Evolutionary conservation across 1,139 yeast genomes (phyloP).

Genomic region (Yueomyces sp.): DNA sequence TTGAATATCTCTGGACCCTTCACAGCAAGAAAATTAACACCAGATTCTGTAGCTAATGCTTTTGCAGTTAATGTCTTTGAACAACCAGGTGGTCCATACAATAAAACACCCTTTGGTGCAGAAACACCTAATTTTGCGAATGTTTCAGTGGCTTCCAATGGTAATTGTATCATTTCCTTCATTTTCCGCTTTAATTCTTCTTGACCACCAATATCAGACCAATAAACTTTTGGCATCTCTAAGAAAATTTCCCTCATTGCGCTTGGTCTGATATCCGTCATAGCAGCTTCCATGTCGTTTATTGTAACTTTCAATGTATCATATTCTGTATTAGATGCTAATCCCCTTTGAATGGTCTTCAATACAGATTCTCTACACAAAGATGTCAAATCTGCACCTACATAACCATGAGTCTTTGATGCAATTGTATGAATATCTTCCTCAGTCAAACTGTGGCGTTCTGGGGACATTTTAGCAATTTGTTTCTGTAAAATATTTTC

Average conservation of each 20-base stretch:
- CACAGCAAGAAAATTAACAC: constrained; percentile 81
- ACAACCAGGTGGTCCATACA: constrained; percentile 96
- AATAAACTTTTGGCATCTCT: constrained; percentile 86
- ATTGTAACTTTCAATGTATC: constrained; percentile 28
- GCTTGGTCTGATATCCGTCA: constrained; percentile 76
- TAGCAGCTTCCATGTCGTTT: constrained; percentile 52
- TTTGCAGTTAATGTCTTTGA: constrained; percentile 90
- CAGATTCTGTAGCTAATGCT: constrained; percentile 91
- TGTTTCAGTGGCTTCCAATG: constrained; percentile 70
- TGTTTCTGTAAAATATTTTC: constrained; percentile 50
- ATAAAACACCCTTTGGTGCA: constrained; percentile 83
- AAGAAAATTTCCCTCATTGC: constrained; percentile 94
- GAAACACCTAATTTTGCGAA: constrained; percentile 66
- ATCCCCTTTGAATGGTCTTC: constrained; percentile 60
- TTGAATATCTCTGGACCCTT: constrained; percentile 93
- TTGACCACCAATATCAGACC: constrained; percentile 97
- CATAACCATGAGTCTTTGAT: constrained; percentile 57
- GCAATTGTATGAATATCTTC: constrained; percentile 51
- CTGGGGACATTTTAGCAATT: constrained; percentile 42
- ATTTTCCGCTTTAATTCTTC: constrained; percentile 66
- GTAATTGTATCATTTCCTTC: constrained; percentile 83
- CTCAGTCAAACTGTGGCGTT: constrained; percentile 40
- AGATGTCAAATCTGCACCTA: constrained; percentile 85
- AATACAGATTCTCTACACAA: constrained; percentile 80
- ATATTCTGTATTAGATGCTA: constrained; percentile 25